Base-by-base conservation (phyloP, 208 protist species). In the Crithidia mellificae region DNA sequence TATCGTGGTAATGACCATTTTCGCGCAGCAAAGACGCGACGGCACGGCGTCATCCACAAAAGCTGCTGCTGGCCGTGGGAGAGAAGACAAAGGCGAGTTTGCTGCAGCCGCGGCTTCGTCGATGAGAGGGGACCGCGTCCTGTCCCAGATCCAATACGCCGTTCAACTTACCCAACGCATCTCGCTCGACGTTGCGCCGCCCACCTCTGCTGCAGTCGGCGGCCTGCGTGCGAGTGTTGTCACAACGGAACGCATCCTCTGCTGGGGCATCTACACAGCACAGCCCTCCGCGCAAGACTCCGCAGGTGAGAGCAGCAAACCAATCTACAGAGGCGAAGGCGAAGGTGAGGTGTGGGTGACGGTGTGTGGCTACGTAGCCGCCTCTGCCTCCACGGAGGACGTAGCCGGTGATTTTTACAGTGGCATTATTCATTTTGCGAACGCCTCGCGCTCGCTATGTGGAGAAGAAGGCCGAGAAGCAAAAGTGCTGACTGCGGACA, bases 151-250 rank as follows among this genome's bases (percentile, higher is more conserved):
- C n/a, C n/a, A n/a, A n/a, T n/a, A n/a, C n/a, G n/a, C 61, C 12
- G 51, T 68, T n/a, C 68, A 74, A 1, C 2, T 68, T 15, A 57
- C 53, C n/a, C 68, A 68, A 0, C 43, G 53, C 17, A 22, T 68
- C 32, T 5, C 7, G 8, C 19, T 49, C 38, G 19, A 17, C 27
- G 17, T n/a, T 30, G 8, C 12, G n/a, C n/a, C n/a, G n/a, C n/a
- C n/a, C n/a, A n/a, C n/a, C n/a, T n/a, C n/a, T n/a, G n/a, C n/a
- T n/a, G n/a, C n/a, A n/a, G n/a, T n/a, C n/a, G n/a, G n/a, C n/a
- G n/a, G n/a, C n/a, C n/a, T n/a, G n/a, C n/a, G n/a, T n/a, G n/a
- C 22, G 4, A 9, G 6, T 17, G 14, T 65, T 5, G 22, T 65
- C 11, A 32, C 32, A 2, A 19, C 51, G 2, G 46, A 39, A 5